These are phyloP conservation scores for Plasmodium relictum DNA, from an alignment of 169 alveolate genomes.

Conservation along the genomic window DNA sequence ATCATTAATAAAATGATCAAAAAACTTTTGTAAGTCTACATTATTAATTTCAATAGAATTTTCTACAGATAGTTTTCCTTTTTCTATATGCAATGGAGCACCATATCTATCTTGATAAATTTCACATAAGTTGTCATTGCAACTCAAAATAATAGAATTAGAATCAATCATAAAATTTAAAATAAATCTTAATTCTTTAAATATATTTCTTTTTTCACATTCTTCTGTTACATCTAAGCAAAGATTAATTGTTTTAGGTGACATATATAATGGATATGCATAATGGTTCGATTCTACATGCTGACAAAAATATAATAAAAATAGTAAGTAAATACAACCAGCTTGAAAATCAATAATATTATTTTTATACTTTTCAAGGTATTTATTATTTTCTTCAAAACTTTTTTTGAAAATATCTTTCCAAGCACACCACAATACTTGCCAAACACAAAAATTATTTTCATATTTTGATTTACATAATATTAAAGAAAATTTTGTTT, in stretches of 20 bases:
- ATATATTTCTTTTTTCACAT: constrained; percentile 38
- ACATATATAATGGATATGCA: constrained; percentile 46
- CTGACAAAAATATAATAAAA: constrained; percentile 64
- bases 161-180: constrained; percentile 72
- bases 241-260: constrained; percentile 23
- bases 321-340: constrained; percentile 65
- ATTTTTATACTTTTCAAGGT: constrained; percentile 11
- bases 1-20: constrained; percentile 17
- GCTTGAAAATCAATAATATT: constrained; percentile 42
- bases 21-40: constrained; percentile 21
- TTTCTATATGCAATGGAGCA: constrained; percentile 56
- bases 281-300: constrained; percentile 44
- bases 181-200: constrained; percentile 47
- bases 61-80: constrained; percentile 48
- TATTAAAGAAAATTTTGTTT: constrained; percentile 66
- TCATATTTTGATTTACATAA: constrained; percentile 62
- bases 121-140: constrained; percentile 38
- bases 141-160: constrained; percentile 53
- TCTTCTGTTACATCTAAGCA: constrained; percentile 52
- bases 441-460: constrained; percentile 41
- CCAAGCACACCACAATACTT: constrained; percentile 74
- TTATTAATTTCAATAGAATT: constrained; percentile 41
- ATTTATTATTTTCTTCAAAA: constrained; percentile 44
- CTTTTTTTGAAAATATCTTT: constrained; percentile 39
- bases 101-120: constrained; percentile 73